A percentile compares a stretch with the other conserved stretches of the same genome.
phyloP scores from a whole-genome alignment of 768 basidiomycete species.

The Boletus tomentosulus region DNA sequence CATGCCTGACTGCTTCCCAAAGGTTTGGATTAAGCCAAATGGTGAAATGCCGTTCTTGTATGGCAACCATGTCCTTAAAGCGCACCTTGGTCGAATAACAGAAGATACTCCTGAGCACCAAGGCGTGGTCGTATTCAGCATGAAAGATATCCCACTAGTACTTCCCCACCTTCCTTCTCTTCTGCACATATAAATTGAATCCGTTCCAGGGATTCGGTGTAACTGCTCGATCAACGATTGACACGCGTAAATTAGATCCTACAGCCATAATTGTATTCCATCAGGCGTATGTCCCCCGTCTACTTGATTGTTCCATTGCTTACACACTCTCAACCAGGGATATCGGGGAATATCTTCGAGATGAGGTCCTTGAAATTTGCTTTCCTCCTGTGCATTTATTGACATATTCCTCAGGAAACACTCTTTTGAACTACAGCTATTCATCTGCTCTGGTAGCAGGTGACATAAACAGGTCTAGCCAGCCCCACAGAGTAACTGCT shows the following conservation, averaged over 20 bases:
- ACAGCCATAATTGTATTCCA: slow-evolving; percentile 98
- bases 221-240: slow-evolving; percentile 90
- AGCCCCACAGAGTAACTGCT: background rate
- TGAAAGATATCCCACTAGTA: slow-evolving; percentile 92
- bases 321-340: slow-evolving; percentile 50
- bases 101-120: slow-evolving; percentile 99
- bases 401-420: slow-evolving; percentile 53
- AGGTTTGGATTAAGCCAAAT: slow-evolving; percentile 99
- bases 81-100: slow-evolving; percentile 97
- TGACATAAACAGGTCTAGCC: background rate
- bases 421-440: slow-evolving; percentile 50
- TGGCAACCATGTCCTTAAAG: slow-evolving; percentile 97
- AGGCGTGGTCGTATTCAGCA: slow-evolving; percentile 94
- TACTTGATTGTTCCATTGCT: slow-evolving; percentile 1
- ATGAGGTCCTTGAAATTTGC: slow-evolving; percentile 60
- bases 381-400: slow-evolving; percentile 9
- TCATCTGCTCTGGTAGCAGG: background rate
- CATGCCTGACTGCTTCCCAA: background rate
- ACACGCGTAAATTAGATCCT: slow-evolving; percentile 95
- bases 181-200: slow-evolving; percentile 6
- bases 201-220: slow-evolving; percentile 87
- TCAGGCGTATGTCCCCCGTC: slow-evolving; percentile 63
- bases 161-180: slow-evolving; percentile 14
- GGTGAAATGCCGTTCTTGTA: slow-evolving; percentile 99
- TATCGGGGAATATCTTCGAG: slow-evolving; percentile 96